Conservation (phyloP, 108 stramenopile genomes). For the Discostella stelligeroides region DNA sequence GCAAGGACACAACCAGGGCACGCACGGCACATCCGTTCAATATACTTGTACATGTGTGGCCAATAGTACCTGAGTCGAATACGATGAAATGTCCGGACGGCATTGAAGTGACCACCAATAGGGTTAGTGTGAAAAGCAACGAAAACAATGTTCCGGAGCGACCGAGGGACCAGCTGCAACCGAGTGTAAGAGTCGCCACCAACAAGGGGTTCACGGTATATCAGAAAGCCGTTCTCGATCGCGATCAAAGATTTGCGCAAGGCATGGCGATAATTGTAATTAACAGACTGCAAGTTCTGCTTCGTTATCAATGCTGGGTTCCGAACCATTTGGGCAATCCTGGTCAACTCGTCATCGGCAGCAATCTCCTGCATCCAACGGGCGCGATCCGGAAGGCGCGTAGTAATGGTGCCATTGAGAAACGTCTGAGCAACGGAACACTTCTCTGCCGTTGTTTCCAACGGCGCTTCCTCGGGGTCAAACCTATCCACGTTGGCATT, state of each 20-base stretch:
- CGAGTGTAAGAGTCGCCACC: slow-evolving; percentile 8
- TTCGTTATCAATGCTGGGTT: neutral
- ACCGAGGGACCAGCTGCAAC: slow-evolving; percentile 14
- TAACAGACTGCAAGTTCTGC: neutral
- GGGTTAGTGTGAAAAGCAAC: too few species aligned
- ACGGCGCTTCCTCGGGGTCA: neutral
- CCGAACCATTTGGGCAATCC: neutral
- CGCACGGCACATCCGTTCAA: too few species aligned
- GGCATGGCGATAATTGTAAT: too few species aligned
- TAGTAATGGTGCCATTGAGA: neutral
- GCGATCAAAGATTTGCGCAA: neutral
- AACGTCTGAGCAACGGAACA: too few species aligned
- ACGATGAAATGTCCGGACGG: neutral
- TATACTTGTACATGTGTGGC: slow-evolving; percentile 19
- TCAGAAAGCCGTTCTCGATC: slow-evolving; percentile 6
- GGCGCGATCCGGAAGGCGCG: neutral
- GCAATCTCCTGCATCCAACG: neutral
- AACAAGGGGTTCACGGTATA: too few species aligned
- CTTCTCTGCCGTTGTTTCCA: too few species aligned
- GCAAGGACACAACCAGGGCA: too few species aligned
- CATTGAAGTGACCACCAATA: too few species aligned
- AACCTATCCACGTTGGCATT: neutral
- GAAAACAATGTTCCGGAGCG: too few species aligned
- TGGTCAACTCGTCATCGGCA: neutral
- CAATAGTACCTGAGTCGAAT: slow-evolving; percentile 22